Conservation (phyloP, 1,284 basidiomycete genomes). For the Ceratorhiza oryzae-sativae region DNA sequence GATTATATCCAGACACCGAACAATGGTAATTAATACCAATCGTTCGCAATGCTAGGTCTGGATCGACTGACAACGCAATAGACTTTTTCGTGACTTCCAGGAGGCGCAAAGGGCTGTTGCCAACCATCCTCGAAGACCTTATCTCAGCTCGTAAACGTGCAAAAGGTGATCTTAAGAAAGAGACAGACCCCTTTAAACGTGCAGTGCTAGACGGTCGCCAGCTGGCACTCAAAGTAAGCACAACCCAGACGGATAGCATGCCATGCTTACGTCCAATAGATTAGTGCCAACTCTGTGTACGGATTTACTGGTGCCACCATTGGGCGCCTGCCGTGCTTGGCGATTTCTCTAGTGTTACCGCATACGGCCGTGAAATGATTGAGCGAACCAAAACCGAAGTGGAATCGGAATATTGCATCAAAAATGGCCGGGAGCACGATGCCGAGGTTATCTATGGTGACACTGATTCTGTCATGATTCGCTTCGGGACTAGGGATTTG, state of each 20-base stretch:
- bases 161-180: constrained; percentile 91
- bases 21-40: constrained; percentile 69
- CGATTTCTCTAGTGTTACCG: constrained; percentile 91
- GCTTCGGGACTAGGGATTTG: constrained; percentile 88
- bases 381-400: constrained; percentile 94
- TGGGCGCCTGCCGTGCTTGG: constrained; percentile 90
- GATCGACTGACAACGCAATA: constrained; percentile 48
- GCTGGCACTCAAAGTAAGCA: constrained; percentile 83
- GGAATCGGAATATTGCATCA: constrained; percentile 83
- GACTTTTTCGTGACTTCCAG: constrained; percentile 82
- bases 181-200: constrained; percentile 93
- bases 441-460: constrained; percentile 96
- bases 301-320: constrained; percentile 96
- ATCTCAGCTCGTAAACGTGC: constrained; percentile 90
- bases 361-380: constrained; percentile 97
- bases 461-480: constrained; percentile 98
- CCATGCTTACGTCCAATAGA: constrained; percentile 57
- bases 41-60: constrained; percentile 8
- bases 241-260: not conserved
- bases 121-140: constrained; percentile 91
- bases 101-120: constrained; percentile 84
- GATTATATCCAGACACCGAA: constrained; percentile 93
- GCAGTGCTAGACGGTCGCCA: constrained; percentile 95
- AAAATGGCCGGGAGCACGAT: constrained; percentile 85
- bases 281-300: constrained; percentile 97